Conservation (phyloP, 768 basidiomycete species). For the Calvatia gigantea region DNA sequence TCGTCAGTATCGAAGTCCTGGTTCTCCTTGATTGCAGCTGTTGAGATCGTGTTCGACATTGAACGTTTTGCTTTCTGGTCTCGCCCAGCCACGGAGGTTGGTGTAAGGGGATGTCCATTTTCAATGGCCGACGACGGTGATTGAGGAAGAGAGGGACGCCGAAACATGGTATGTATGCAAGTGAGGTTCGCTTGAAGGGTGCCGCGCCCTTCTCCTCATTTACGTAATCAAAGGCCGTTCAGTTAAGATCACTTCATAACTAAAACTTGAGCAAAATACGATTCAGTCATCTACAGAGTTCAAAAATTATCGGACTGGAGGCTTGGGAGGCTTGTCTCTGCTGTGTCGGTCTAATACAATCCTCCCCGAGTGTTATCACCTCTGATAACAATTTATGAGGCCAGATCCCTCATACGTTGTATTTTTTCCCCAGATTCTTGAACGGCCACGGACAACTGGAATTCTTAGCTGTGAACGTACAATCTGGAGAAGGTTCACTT, state of each 20-base stretch:
- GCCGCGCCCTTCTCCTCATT: neutral
- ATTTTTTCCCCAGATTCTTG: too few relatives aligned
- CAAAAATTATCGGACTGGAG: too few relatives aligned
- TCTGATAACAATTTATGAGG: too few relatives aligned
- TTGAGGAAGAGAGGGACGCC: conserved; percentile 1
- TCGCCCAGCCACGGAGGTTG: neutral
- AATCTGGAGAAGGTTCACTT: conserved; percentile 17
- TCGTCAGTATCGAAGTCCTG: conserved; percentile 61
- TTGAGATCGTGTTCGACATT: neutral
- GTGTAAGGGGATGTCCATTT: neutral
- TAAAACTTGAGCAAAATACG: too few relatives aligned
- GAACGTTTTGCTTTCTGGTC: neutral
- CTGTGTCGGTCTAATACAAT: too few relatives aligned
- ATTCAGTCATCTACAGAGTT: too few relatives aligned
- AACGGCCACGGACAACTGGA: too few relatives aligned
- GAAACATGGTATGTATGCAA: conserved; percentile 7
- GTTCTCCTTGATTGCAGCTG: neutral
- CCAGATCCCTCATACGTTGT: too few relatives aligned
- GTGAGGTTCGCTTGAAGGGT: neutral
- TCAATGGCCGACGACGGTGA: neutral
- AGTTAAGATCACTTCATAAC: too few relatives aligned
- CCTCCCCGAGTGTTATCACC: too few relatives aligned
- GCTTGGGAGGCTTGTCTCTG: too few relatives aligned
- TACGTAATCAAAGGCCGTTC: conserved; percentile 10
- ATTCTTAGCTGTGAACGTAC: too few relatives aligned